Evolutionary conservation across 768 basidiomycete genomes (phyloP).

Genomic region (Heimioporus sp.): DNA sequence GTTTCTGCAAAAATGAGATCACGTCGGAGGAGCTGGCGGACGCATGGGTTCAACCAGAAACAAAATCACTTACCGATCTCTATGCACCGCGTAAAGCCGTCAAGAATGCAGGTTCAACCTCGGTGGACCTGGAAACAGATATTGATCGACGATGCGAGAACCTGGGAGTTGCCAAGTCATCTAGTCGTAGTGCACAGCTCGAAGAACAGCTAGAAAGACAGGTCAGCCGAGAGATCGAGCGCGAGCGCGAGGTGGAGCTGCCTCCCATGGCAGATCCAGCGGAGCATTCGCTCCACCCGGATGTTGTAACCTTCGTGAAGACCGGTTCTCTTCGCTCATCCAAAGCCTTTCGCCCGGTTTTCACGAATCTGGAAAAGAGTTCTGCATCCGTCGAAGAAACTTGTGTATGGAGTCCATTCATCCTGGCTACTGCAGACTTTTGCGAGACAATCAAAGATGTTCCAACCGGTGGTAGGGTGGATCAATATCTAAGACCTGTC

Average conservation of each 20-base stretch:
- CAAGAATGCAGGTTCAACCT: neutral
- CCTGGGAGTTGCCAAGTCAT: conserved; percentile 6
- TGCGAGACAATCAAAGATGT: neutral
- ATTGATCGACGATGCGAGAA: conserved; percentile 4
- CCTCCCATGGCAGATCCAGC: neutral
- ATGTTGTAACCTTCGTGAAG: neutral
- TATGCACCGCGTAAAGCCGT: conserved; percentile 16
- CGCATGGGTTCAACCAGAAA: conserved; percentile 39
- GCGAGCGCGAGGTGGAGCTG: neutral
- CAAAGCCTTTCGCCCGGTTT: neutral
- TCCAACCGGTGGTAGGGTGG: neutral
- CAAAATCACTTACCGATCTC: conserved; percentile 33
- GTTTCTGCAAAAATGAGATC: neutral
- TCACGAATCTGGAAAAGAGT: neutral
- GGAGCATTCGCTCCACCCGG: conserved; percentile 1
- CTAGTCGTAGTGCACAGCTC: conserved; percentile 15
- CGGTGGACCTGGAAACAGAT: neutral
- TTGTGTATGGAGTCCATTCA: neutral
- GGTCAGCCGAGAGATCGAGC: neutral
- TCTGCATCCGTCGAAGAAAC: neutral
- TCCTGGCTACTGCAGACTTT: conserved; percentile 1
- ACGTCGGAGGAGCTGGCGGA: neutral
- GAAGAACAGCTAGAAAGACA: conserved; percentile 44
- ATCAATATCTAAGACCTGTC: neutral
- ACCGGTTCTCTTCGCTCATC: neutral